These are phyloP conservation scores for Cystofilobasidium ferigula DNA, from an alignment of 768 basidiomycete species.

Conservation along the genomic window DNA sequence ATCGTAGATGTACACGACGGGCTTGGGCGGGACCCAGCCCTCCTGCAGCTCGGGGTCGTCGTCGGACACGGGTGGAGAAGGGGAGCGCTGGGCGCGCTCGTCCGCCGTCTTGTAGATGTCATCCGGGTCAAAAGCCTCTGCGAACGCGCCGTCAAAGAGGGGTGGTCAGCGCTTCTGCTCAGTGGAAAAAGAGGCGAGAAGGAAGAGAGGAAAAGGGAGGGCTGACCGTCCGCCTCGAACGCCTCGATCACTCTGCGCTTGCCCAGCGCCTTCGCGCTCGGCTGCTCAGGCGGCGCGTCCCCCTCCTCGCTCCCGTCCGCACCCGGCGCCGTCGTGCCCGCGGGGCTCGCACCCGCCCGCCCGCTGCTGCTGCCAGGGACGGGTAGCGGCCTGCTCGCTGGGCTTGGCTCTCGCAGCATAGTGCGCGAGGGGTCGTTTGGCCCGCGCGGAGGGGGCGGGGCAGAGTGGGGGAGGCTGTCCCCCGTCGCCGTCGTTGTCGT, in stretches of 20 bases:
- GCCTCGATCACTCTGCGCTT: slow-evolving; percentile 22
- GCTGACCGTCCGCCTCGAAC: slow-evolving; percentile 19
- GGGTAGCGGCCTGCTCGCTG: background rate
- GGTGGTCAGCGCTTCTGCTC: background rate
- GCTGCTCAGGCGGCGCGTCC: background rate
- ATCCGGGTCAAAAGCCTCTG: slow-evolving; percentile 26
- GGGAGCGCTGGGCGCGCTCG: background rate
- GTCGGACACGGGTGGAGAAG: slow-evolving; percentile 4
- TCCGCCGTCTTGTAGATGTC: slow-evolving; percentile 26
- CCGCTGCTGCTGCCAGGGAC: slow-evolving; percentile 6
- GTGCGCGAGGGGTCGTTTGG: slow-evolving; percentile 11
- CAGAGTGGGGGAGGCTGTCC: background rate
- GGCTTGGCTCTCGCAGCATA: background rate
- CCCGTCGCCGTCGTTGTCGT: background rate
- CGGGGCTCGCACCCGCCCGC: background rate
- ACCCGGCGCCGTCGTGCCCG: background rate
- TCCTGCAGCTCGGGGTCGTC: slow-evolving; percentile 14
- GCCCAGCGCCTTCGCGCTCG: slow-evolving; percentile 22
- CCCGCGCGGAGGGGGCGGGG: background rate
- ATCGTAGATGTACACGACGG: slow-evolving; percentile 23
- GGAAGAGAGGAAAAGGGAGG: background rate
- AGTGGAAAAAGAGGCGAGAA: too few species aligned
- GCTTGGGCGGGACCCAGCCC: slow-evolving; percentile 22
- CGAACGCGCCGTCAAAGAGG: background rate
- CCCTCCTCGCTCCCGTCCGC: background rate